These are phyloP conservation scores for Cystobasidium slooffiae DNA, from an alignment of 1,284 basidiomycete species.

Conservation along the genomic window DNA sequence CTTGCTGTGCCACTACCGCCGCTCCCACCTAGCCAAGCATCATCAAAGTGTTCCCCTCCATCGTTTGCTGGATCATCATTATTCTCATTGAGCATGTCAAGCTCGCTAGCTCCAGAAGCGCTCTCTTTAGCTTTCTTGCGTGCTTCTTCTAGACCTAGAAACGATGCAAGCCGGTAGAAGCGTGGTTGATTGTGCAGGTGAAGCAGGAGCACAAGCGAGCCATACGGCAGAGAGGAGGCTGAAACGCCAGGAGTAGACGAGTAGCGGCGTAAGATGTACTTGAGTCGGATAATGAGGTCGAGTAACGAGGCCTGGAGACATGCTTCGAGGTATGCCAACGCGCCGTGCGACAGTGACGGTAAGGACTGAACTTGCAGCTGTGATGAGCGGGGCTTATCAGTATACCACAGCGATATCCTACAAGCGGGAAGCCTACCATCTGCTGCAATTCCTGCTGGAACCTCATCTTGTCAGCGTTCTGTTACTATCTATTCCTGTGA, in stretches of 20 bases:
- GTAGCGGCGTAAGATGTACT: slow-evolving; percentile 15
- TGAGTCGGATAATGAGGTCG: slow-evolving; percentile 19
- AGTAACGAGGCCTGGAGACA: slow-evolving; percentile 20
- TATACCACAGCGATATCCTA: no score
- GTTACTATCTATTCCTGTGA: neutral
- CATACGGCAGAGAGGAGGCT: slow-evolving; percentile 18
- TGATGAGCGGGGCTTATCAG: neutral
- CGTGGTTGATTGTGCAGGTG: slow-evolving; percentile 36
- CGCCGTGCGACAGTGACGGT: slow-evolving; percentile 26
- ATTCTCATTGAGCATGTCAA: slow-evolving; percentile 32
- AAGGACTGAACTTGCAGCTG: slow-evolving; percentile 41
- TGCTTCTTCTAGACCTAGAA: slow-evolving; percentile 29
- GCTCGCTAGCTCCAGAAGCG: slow-evolving; percentile 27
- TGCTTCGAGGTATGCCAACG: slow-evolving; percentile 29
- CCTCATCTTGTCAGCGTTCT: slow-evolving; percentile 5
- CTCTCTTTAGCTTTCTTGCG: slow-evolving; percentile 41
- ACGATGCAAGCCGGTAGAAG: slow-evolving; percentile 35
- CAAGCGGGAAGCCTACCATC: neutral
- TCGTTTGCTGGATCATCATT: neutral
- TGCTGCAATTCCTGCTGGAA: slow-evolving; percentile 44
- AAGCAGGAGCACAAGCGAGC: slow-evolving; percentile 19
- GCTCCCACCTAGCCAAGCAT: slow-evolving; percentile 18
- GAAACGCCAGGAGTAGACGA: neutral
- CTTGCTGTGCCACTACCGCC: neutral
- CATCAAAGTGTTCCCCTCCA: slow-evolving; percentile 35